Conservation (phyloP, 78 protist genomes). For the Dictyostelium discoideum region DNA sequence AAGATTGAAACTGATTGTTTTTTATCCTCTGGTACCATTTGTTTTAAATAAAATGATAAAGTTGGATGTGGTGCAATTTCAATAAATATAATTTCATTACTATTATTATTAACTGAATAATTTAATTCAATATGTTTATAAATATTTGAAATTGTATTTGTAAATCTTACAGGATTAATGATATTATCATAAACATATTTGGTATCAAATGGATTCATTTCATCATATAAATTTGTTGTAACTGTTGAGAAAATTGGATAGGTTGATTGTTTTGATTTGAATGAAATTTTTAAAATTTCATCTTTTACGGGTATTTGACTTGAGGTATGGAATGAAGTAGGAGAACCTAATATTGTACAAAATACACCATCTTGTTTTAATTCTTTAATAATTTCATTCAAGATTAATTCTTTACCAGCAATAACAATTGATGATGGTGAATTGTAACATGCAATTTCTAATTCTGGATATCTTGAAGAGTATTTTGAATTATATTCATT, state of each 20-base stretch:
- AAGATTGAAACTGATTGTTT: neutral
- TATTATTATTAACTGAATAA: neutral
- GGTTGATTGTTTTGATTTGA: neutral
- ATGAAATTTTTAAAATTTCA: neutral
- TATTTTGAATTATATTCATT: neutral
- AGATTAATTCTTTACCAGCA: neutral
- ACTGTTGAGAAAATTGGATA: neutral
- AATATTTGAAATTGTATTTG: neutral
- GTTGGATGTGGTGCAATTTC: constrained; percentile 71
- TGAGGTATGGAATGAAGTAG: constrained; percentile 6
- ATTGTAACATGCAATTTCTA: constrained; percentile 65
- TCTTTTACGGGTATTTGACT: neutral
- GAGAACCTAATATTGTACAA: neutral
- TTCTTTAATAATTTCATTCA: neutral
- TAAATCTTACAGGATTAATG: neutral
- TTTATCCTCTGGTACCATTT: neutral
- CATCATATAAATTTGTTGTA: neutral
- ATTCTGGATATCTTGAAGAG: neutral
- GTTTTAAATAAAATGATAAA: neutral
- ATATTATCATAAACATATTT: neutral
- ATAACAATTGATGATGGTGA: constrained; percentile 27
- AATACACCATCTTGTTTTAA: neutral
- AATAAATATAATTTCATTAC: neutral
- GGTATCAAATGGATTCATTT: neutral
- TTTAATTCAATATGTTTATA: neutral